Evolutionary conservation across 2,329 filamentous ascomycete species (phyloP).

Genomic region (Fusarium ambrosium): DNA sequence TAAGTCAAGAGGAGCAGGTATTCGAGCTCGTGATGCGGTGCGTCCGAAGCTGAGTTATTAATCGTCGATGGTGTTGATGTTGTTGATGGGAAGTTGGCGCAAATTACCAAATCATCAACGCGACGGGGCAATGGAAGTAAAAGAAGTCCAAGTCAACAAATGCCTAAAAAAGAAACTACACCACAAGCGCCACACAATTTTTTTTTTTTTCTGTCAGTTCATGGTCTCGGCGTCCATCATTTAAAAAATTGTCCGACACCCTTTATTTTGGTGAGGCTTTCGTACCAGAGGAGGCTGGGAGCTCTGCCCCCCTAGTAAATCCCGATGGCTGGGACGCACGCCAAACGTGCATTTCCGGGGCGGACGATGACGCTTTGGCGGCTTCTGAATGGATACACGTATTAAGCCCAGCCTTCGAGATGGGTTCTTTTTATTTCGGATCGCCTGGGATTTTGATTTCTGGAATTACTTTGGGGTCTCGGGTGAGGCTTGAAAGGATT

Average conservation of each 20-base stretch:
- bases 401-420: conserved; percentile 25
- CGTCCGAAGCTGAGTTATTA: background rate
- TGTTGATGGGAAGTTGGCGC: background rate
- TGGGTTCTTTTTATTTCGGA: conserved; percentile 7
- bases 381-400: conserved; percentile 38
- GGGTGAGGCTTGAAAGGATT: background rate
- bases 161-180: conserved; percentile 6
- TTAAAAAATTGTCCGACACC: background rate
- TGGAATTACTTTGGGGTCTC: background rate
- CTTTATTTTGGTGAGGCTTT: conserved; percentile 28
- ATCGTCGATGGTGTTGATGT: background rate
- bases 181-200: conserved; percentile 3
- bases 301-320: background rate
- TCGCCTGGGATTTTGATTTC: conserved; percentile 3
- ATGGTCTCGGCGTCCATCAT: background rate
- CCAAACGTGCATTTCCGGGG: conserved; percentile 15
- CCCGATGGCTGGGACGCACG: conserved; percentile 34
- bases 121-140: conserved; percentile 1
- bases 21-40: background rate
- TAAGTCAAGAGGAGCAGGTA: background rate
- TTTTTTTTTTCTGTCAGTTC: conserved; percentile 9
- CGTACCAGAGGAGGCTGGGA: conserved; percentile 30
- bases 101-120: background rate
- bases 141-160: conserved; percentile 6
- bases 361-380: conserved; percentile 17